Conservation (phyloP, 176 grass and related monocot species). For the Metroxylon sagu region DNA sequence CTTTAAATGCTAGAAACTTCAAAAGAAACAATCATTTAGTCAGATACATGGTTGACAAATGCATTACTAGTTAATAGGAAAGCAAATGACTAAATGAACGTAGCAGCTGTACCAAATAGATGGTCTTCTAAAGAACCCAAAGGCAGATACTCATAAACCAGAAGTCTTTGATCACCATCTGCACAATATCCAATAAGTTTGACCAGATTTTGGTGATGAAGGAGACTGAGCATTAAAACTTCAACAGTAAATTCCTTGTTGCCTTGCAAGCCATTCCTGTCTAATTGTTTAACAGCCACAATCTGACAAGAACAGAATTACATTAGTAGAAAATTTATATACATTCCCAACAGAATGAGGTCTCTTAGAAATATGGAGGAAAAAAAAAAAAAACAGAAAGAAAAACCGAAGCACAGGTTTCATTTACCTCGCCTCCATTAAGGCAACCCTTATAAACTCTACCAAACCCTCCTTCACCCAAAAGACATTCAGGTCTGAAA, state of each 20-base stretch:
- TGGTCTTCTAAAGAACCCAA: conserved; percentile 38
- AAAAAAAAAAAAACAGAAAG: neutral
- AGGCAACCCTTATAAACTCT: conserved; percentile 3
- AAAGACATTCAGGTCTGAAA: conserved; percentile 1
- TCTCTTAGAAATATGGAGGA: neutral
- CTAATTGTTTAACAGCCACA: conserved; percentile 36
- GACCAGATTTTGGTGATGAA: conserved; percentile 36
- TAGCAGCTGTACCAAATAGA: conserved; percentile 10
- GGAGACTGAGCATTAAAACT: conserved; percentile 37
- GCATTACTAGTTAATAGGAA: too few relatives aligned
- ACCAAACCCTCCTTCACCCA: conserved; percentile 9
- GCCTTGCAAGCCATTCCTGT: conserved; percentile 26
- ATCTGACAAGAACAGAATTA: neutral
- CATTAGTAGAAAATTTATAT: neutral
- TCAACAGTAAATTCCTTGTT: conserved; percentile 42
- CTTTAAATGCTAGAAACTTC: too few relatives aligned
- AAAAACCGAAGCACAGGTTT: neutral
- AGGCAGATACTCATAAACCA: conserved; percentile 35
- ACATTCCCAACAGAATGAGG: neutral
- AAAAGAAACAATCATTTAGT: too few relatives aligned
- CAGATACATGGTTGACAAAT: too few relatives aligned
- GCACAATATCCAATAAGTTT: conserved; percentile 35
- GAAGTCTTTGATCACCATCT: conserved; percentile 32
- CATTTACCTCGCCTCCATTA: conserved; percentile 4
- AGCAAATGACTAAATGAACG: too few relatives aligned